These are phyloP conservation scores for Paramecium primaurelia DNA, from an alignment of 73 alveolate species.

Conservation along the genomic window DNA sequence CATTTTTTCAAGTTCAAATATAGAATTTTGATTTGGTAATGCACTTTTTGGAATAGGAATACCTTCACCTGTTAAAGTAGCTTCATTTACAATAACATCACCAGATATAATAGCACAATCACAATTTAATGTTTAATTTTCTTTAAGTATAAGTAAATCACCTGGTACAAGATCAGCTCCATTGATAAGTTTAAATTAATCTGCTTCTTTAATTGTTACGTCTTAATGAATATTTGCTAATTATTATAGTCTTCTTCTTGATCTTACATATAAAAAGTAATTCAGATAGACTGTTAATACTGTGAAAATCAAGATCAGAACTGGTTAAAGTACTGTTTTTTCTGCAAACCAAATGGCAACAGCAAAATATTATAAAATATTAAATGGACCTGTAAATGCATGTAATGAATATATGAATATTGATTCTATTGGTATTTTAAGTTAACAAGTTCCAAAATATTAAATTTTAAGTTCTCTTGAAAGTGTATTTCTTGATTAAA, in stretches of 20 bases:
- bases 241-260: slow-evolving; percentile 15
- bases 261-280: neutral
- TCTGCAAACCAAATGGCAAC: slow-evolving; percentile 43
- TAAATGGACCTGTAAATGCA: slow-evolving; percentile 20
- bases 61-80: slow-evolving; percentile 91
- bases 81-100: slow-evolving; percentile 79
- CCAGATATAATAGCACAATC: slow-evolving; percentile 85
- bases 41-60: slow-evolving; percentile 75
- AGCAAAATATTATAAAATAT: slow-evolving; percentile 27
- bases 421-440: neutral
- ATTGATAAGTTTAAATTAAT: neutral
- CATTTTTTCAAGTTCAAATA: neutral
- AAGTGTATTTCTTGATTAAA: neutral
- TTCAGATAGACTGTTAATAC: neutral
- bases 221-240: slow-evolving; percentile 1
- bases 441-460: neutral
- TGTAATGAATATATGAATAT: neutral
- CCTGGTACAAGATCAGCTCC: slow-evolving; percentile 39
- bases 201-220: neutral
- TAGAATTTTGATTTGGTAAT: neutral
- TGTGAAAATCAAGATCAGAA: neutral
- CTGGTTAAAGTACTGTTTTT: neutral
- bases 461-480: neutral
- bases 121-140: slow-evolving; percentile 54
- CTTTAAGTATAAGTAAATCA: neutral